Base-by-base conservation (phyloP, 805 yeast species). In the Candida chauliodis region DNA sequence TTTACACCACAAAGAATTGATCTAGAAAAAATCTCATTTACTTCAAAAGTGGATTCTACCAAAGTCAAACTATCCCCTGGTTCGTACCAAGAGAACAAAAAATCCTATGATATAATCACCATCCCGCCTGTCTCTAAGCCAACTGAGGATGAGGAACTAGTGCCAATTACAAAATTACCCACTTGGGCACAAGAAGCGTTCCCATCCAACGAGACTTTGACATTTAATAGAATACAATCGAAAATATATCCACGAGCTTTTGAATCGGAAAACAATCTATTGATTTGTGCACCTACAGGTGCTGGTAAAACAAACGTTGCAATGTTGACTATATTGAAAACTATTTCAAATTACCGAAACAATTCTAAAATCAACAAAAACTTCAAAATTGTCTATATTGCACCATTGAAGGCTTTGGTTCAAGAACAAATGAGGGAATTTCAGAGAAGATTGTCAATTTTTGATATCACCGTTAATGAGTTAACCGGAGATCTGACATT, bases 241-340 rank as follows among this genome's bases (percentile, higher is more conserved):
- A 76, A 75, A 44, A 88, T 90, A 0, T 87, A 62, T 46, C 93
- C 93, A 1, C 54, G 67, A n/a, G 96, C 95, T 0, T 86, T 91
- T 46, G 52, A 71, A 3, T 62, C 75, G 1, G 93, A 86, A 52
- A 71, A 72, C 4, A 91, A 90, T 51, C 56, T 93, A 27, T 63
- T 91, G 13, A 66, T 91, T 49, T 91, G 98, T 72, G 98, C 99
- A 1, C 99, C 99, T 5, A 91, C 99, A 0, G 99, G 99, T 66
- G 96, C 96, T 2, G 99, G 99, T 65, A 91, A 91, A 57, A 91
- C 99, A 16, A 93, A 93, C 56, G 96, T 93, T 20, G 99, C 99
- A 0, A 77, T 93, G 81, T 61, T 93, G 32, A 69, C 96, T 0
- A 71, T 86, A 4, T 64, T 90, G n/a, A 63, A 82, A 34, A 67